These are phyloP conservation scores for Cicer pinnatifidum DNA, from an alignment of 306 rosid genomes.

Conservation along the genomic window DNA sequence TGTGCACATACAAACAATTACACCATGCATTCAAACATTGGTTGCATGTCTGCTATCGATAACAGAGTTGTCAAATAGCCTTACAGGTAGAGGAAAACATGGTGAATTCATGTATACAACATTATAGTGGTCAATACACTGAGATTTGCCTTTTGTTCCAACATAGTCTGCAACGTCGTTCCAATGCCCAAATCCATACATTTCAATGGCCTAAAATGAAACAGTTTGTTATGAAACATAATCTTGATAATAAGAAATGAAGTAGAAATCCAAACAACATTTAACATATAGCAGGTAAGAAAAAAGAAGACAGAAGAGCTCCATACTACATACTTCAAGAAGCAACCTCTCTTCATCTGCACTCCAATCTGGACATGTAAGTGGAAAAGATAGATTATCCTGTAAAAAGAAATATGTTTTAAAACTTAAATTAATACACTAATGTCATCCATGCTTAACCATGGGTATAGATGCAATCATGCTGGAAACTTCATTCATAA, in stretches of 20 bases:
- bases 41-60: slow-evolving; percentile 26
- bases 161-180: slow-evolving; percentile 77
- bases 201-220: slow-evolving; percentile 69
- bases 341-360: slow-evolving; percentile 86
- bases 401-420: slow-evolving; percentile 42
- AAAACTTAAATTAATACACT: slow-evolving; percentile 23
- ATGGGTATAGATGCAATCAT: not conserved
- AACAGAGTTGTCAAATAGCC: slow-evolving; percentile 37
- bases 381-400: slow-evolving; percentile 92
- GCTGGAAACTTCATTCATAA: slow-evolving; percentile 31
- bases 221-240: slow-evolving; percentile 24
- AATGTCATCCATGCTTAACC: slow-evolving; percentile 22
- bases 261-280: slow-evolving; percentile 28
- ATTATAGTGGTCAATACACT: slow-evolving; percentile 80
- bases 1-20: slow-evolving; percentile 50
- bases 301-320: slow-evolving; percentile 26
- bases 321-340: slow-evolving; percentile 61
- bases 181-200: slow-evolving; percentile 95
- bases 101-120: slow-evolving; percentile 81
- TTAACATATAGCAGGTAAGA: slow-evolving; percentile 1
- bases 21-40: slow-evolving; percentile 23
- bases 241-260: slow-evolving; percentile 22
- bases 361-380: slow-evolving; percentile 86
- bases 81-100: slow-evolving; percentile 86
- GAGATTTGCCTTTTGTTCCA: slow-evolving; percentile 77